Conservation (phyloP, 805 yeast genomes). For the Yarrowia deformans region DNA sequence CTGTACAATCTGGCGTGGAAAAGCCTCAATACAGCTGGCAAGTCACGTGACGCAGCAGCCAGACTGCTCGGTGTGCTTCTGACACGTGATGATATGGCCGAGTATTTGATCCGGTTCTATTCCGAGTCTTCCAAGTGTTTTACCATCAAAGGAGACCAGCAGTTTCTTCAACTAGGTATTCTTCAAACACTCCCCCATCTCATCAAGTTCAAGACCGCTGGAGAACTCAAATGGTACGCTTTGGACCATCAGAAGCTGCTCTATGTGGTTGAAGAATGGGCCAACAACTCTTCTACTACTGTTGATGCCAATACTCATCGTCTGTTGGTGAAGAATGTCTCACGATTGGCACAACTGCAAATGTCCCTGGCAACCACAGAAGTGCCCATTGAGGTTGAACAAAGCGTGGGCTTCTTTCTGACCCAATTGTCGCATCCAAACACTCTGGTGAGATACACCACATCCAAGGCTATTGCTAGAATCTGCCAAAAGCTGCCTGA, state of each 20-base stretch:
- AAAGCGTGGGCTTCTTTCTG: conserved; percentile 17
- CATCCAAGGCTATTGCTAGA: conserved; percentile 71
- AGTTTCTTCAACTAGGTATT: conserved; percentile 46
- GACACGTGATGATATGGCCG: conserved; percentile 57
- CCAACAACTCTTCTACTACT: neutral
- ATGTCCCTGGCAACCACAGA: conserved; percentile 8
- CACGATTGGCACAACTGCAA: conserved; percentile 10
- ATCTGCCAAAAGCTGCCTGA: conserved; percentile 50
- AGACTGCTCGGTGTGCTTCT: conserved; percentile 61
- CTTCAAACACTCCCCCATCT: conserved; percentile 50
- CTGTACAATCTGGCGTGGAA: conserved; percentile 52
- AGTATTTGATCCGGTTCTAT: conserved; percentile 48
- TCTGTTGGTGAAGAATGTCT: conserved; percentile 19
- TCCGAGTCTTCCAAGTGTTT: neutral
- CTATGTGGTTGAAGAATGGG: conserved; percentile 24
- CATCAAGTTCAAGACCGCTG: conserved; percentile 22
- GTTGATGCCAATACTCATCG: conserved; percentile 22
- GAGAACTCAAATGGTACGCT: conserved; percentile 36
- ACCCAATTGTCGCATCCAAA: conserved; percentile 1
- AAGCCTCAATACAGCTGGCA: conserved; percentile 58
- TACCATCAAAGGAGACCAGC: neutral
- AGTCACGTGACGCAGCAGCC: conserved; percentile 63
- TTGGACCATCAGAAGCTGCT: conserved; percentile 30
- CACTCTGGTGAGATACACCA: conserved; percentile 60
- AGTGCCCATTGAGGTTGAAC: conserved; percentile 28